Base-by-base conservation (phyloP, 306 rosid species). In the Morella rubra region DNA sequence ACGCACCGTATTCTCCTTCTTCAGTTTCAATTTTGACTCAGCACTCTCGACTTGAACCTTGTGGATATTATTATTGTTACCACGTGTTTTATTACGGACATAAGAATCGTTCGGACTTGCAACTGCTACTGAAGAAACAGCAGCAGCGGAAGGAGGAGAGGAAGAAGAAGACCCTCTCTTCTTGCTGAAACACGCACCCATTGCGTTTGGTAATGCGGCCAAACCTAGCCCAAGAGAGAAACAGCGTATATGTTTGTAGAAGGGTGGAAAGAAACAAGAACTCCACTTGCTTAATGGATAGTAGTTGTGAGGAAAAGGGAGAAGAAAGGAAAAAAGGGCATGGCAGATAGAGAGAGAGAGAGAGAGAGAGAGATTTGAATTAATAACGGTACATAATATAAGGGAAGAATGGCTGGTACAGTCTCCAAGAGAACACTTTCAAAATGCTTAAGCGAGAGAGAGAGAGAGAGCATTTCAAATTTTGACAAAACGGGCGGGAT, bases 161-260 rank as follows among this genome's bases (percentile, higher is more conserved):
- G 71, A n/a, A 51, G 82, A 61, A 51, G 84, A 74, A 72, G 87
- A 49, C 49, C 37, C 76, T 74, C 84, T 89, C 88, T 93, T 91
- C 85, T 85, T 94, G 86, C 97, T 94, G 77, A 91, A 82, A 88
- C 98, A 94, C 78, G 90, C 42, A 75, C 98, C 98, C 98, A 92
- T 92, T 78, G 83, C 74, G 68, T 24, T 40, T 76, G 73, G 81
- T 73, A 2, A 32, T 32, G 51, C 64, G 66, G 13, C 46, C 58
- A 41, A 67, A 32, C 55, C 76, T 41, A 80, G 61, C 5, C 53
- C 15, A 42, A 61, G 55, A 20, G 77, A 72, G 47, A 67, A 42
- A 59, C 71, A 68, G 40, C 61, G 42, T 42, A 47, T 20, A 13
- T 58, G 64, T 10, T 11, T 58, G 37, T 58, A 22, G 64, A 58